Base-by-base conservation (phyloP, 768 basidiomycete species). In the Collybiopsis luxurians region DNA sequence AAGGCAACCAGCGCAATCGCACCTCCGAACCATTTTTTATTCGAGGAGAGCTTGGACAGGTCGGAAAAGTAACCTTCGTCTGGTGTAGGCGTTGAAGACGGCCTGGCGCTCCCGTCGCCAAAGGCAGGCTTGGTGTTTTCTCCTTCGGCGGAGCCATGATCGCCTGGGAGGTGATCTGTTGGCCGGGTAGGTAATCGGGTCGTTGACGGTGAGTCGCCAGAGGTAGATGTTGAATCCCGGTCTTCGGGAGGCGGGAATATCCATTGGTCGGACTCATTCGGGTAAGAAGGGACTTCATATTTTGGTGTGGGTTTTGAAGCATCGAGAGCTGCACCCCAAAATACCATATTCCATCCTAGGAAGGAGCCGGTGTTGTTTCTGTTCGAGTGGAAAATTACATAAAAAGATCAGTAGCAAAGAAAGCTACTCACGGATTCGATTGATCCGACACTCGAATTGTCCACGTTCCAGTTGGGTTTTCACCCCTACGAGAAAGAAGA, bases 301-400 rank as follows among this genome's bases (percentile, higher is more conserved):
- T 34, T 34, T 13, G 78, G 77, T 60, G 75, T 78, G 17, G 86
- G 84, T 61, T 82, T 79, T 3, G 79, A 67, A 1, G 92, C 74
- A 69, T 98, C 92, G 49, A 90, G 80, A 24, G 85, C 77, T 30
- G 90, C 86, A 19, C 97, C 97, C 92, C 93, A 99, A 39, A 99
- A 80, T 57, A 87, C 84, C 75, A 98, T 86, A 54, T 86, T 87
- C 96, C 95, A 99, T 17, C 91, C 90, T 36, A 93, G 77, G 77
- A 99, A 94, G 7, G 74, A 75, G 42, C 85, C 85, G 44, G 80
- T 84, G 59, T 81, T 75, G 1, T 69, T 67, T 11, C 77, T 19
- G 12, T 55, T 43, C 17, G 76, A 75, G 62, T 88, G 86, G 66
- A n/a, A n/a, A n/a, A n/a, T n/a, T n/a, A n/a, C n/a, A n/a, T n/a